Evolutionary conservation across 768 basidiomycete genomes (phyloP).

Genomic region (Leucocoprinus birnbaumii): DNA sequence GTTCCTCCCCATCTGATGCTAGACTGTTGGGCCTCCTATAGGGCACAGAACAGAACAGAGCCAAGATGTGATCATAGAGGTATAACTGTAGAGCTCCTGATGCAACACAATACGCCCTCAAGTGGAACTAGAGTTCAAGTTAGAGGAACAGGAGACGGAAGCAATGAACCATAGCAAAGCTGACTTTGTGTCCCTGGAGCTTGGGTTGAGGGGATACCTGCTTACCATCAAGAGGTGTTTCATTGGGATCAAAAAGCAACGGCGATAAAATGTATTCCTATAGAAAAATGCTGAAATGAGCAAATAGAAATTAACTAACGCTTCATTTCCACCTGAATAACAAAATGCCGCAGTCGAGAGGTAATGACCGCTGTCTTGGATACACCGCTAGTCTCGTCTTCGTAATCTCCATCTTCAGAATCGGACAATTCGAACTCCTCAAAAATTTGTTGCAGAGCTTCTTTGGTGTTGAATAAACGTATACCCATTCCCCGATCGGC

Average conservation of each 20-base stretch:
- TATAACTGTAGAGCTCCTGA: slow-evolving; percentile 77
- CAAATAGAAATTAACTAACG: background rate
- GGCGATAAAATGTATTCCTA: slow-evolving; percentile 87
- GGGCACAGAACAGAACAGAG: slow-evolving; percentile 79
- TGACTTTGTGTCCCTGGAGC: slow-evolving; percentile 56
- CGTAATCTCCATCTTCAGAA: slow-evolving; percentile 40
- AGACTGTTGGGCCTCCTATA: slow-evolving; percentile 48
- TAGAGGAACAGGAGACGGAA: background rate
- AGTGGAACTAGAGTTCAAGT: slow-evolving; percentile 69
- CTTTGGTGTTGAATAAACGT: slow-evolving; percentile 79
- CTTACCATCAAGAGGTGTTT: slow-evolving; percentile 30
- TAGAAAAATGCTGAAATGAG: slow-evolving; percentile 2
- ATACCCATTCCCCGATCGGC: slow-evolving; percentile 96
- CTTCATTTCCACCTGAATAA: slow-evolving; percentile 72
- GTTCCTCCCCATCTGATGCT: slow-evolving; percentile 21
- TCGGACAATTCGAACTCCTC: slow-evolving; percentile 69
- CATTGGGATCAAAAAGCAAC: slow-evolving; percentile 69
- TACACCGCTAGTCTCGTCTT: slow-evolving; percentile 31
- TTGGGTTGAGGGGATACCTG: slow-evolving; percentile 19
- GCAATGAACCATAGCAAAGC: background rate
- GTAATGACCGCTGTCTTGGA: slow-evolving; percentile 58
- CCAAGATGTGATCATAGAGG: slow-evolving; percentile 79
- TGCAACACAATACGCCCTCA: slow-evolving; percentile 84
- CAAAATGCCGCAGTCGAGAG: slow-evolving; percentile 92
- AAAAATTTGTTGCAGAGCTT: slow-evolving; percentile 70